Evolutionary conservation across 257 asterid genomes (phyloP).

Genomic region (Nicotiana sylvestris): DNA sequence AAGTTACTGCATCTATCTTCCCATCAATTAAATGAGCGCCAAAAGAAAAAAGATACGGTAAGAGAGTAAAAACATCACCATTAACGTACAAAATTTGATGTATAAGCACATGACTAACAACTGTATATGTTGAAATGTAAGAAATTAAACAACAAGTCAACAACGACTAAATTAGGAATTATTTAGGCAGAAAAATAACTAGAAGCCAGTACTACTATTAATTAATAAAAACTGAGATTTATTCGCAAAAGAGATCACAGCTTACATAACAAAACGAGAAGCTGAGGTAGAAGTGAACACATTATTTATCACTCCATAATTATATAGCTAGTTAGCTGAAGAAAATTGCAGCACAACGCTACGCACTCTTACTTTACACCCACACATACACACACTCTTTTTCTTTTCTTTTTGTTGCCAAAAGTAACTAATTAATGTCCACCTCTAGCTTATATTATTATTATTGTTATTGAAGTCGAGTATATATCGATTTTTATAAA

Average conservation of each 20-base stretch:
- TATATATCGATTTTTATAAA: not conserved
- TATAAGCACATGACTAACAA: not conserved
- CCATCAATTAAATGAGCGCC: not conserved
- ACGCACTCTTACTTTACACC: not conserved
- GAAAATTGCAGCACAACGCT: not conserved
- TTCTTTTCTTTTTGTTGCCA: not conserved
- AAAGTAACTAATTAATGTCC: conserved; percentile 4
- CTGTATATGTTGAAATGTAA: not conserved
- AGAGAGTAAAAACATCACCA: not conserved
- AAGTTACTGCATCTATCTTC: not conserved
- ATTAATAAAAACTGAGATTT: not conserved
- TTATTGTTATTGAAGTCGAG: not conserved
- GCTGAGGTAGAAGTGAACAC: not conserved
- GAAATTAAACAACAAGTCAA: not conserved
- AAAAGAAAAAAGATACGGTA: not conserved
- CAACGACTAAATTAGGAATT: not conserved
- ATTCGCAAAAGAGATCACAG: not conserved
- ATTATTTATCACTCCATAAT: not conserved
- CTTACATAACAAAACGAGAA: not conserved
- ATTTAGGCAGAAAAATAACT: not conserved
- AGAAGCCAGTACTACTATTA: not conserved
- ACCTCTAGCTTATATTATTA: not conserved
- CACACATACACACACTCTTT: not conserved
- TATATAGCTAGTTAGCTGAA: not conserved
- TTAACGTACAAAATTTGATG: not conserved